A percentile compares a stretch with the other conserved stretches of the same genome.
phyloP scores from a whole-genome alignment of 1,284 basidiomycete genomes.

The Cutaneotrichosporon sp. region DNA sequence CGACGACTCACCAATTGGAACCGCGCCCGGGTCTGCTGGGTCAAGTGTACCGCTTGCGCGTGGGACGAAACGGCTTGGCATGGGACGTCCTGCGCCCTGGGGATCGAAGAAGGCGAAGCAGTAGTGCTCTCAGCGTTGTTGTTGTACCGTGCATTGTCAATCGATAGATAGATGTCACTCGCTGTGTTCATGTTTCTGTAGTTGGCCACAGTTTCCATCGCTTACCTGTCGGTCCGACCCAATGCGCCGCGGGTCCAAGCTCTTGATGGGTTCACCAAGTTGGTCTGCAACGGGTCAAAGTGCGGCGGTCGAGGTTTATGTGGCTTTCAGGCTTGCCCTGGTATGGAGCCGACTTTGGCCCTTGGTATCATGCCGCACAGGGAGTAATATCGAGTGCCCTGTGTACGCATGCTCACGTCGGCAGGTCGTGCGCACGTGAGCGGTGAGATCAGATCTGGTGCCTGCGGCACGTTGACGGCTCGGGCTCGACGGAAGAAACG shows the following conservation, averaged over 20 bases:
- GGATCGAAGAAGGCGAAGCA: slow-evolving; percentile 27
- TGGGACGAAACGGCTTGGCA: slow-evolving; percentile 48
- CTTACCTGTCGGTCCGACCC: too few species aligned
- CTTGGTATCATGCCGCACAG: neutral
- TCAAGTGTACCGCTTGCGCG: slow-evolving; percentile 26
- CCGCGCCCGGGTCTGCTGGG: neutral
- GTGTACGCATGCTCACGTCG: neutral
- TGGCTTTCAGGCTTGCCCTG: too few species aligned
- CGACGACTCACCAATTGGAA: neutral
- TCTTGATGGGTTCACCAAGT: too few species aligned
- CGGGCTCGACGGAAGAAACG: neutral
- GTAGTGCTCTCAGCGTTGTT: neutral
- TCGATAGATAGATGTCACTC: neutral
- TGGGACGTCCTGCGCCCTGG: slow-evolving; percentile 50
- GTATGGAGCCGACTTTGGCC: too few species aligned
- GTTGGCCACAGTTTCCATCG: too few species aligned
- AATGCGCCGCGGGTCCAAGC: too few species aligned
- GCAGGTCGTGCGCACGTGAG: neutral
- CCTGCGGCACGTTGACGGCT: neutral
- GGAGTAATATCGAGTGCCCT: neutral
- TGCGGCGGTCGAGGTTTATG: neutral
- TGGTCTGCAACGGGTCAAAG: neutral
- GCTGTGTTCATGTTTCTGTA: neutral
- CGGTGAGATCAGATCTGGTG: neutral
- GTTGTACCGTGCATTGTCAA: slow-evolving; percentile 7